These are phyloP conservation scores for Fusarium gaditjirri DNA, from an alignment of 2,329 filamentous ascomycete species.

Conservation along the genomic window DNA sequence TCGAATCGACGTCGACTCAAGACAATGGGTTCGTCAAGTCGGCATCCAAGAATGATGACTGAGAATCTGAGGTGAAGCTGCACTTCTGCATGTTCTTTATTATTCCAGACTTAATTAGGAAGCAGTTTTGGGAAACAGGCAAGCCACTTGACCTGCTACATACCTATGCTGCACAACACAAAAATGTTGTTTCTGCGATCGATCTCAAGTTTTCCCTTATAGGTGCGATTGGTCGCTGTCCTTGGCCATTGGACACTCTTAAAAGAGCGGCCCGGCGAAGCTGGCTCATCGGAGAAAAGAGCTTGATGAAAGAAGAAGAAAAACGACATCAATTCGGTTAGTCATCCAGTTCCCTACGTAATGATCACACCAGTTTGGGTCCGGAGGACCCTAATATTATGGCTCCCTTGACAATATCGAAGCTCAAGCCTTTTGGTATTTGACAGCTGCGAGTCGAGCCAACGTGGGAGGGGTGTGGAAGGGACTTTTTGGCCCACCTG, in stretches of 20 bases:
- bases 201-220: not conserved
- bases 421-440: not conserved
- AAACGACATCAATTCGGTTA: not conserved
- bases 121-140: not conserved
- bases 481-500: conserved; percentile 20
- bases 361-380: not conserved
- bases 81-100: not conserved
- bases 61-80: not conserved
- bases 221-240: not conserved
- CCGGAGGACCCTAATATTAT: not conserved
- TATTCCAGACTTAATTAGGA: not conserved
- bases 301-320: not conserved
- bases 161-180: not conserved
- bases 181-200: not conserved
- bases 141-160: not conserved
- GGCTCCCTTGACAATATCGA: not conserved
- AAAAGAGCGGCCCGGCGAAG: not conserved
- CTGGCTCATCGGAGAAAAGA: not conserved
- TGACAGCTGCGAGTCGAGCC: conserved; percentile 3
- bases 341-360: not conserved
- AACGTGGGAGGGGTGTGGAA: conserved; percentile 6
- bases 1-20: not conserved
- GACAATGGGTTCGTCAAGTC: not conserved
- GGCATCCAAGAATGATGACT: not conserved
- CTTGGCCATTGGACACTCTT: not conserved